A percentile compares a stretch with the other conserved stretches of the same genome.
Conservation (phyloP, 345 rosid species). For the Pelargonium nanum region DNA sequence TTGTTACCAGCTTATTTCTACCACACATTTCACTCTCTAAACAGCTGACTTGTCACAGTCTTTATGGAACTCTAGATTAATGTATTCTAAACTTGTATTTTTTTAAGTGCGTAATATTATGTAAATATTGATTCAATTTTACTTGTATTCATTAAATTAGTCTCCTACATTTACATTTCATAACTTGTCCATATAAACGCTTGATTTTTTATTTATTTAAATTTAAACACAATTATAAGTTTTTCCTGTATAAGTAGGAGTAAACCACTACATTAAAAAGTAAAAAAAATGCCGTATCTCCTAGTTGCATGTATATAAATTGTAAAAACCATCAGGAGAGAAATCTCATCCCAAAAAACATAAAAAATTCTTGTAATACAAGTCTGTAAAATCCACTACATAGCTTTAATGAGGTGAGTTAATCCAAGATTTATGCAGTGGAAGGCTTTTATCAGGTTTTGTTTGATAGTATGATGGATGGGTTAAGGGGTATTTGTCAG, state of each 20-base stretch:
- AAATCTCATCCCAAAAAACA: too few species aligned
- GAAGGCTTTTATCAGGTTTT: not conserved
- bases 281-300: too few species aligned
- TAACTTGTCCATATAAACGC: not conserved
- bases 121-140: not conserved
- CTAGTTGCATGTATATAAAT: too few species aligned
- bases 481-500: not conserved
- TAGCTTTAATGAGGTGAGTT: not conserved
- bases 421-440: not conserved
- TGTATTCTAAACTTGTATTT: too few species aligned
- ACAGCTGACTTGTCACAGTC: not conserved
- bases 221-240: not conserved
- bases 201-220: not conserved
- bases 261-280: too few species aligned
- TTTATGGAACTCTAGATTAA: slow-evolving; percentile 1
- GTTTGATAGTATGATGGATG: not conserved
- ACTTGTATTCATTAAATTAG: not conserved
- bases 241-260: not conserved
- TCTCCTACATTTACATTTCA: not conserved
- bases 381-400: too few species aligned
- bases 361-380: too few species aligned
- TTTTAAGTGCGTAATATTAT: too few species aligned
- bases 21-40: not conserved
- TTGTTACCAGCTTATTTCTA: not conserved
- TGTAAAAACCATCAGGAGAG: too few species aligned